Percentiles rank a stretch among this genome's conserved stretches.
Conservation (phyloP, 2,329 filamentous ascomycete species). For the Verticillium klebahnii region DNA sequence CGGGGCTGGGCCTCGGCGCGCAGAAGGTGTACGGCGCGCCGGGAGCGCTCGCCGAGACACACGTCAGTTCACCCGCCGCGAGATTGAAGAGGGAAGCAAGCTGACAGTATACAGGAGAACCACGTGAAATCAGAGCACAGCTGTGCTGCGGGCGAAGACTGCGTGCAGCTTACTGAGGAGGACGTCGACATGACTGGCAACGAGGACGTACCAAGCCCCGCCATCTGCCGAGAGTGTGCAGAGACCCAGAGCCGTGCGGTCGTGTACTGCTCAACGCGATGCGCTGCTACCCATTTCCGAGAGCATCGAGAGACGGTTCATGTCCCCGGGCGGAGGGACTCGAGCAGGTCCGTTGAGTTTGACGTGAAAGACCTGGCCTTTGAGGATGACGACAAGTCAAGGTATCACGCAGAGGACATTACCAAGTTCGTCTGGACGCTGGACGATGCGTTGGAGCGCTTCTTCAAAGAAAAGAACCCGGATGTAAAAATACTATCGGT, state of each 20-base stretch:
- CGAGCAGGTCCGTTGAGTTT: constrained; percentile 11
- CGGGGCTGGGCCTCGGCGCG: constrained; percentile 28
- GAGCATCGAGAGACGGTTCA: constrained; percentile 32
- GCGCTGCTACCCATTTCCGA: constrained; percentile 36
- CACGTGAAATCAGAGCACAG: constrained; percentile 34
- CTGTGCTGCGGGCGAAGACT: constrained; percentile 35
- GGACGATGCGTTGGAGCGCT: constrained; percentile 9
- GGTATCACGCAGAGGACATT: constrained; percentile 13
- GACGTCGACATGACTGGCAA: constrained; percentile 30
- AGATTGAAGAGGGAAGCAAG: background rate
- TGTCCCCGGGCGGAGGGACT: constrained; percentile 19
- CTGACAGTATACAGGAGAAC: constrained; percentile 22
- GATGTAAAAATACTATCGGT: constrained; percentile 2
- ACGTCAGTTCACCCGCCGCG: background rate
- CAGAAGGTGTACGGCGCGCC: constrained; percentile 40
- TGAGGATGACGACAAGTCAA: constrained; percentile 12
- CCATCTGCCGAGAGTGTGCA: constrained; percentile 38
- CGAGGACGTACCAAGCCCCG: constrained; percentile 21
- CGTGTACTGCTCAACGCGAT: constrained; percentile 37
- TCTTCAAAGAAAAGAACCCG: constrained; percentile 11
- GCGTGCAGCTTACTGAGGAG: constrained; percentile 32
- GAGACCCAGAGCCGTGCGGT: constrained; percentile 26
- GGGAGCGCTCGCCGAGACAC: constrained; percentile 32
- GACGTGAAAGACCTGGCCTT: constrained; percentile 18
- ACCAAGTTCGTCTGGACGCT: constrained; percentile 10